phyloP scores from a whole-genome alignment of 2,329 filamentous ascomycete species.

The Curvularia hawaiiensis region DNA sequence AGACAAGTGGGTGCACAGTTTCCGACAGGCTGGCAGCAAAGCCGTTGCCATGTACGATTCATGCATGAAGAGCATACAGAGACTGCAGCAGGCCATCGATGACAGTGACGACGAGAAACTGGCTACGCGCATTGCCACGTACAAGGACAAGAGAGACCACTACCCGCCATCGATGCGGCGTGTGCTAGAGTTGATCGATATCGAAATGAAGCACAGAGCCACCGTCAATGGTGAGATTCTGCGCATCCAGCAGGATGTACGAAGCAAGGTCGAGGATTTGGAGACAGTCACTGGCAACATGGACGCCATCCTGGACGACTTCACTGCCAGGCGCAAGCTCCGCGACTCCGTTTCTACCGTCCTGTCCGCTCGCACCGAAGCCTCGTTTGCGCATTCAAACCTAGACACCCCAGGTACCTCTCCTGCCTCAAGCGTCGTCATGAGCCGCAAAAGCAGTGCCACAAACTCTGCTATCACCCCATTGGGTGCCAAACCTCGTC shows the following conservation, averaged over 20 bases:
- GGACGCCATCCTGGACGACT: slow-evolving; percentile 75
- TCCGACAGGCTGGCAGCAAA: slow-evolving; percentile 88
- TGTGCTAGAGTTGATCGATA: slow-evolving; percentile 90
- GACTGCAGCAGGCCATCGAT: slow-evolving; percentile 81
- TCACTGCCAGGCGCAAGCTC: slow-evolving; percentile 71
- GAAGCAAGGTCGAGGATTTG: slow-evolving; percentile 77
- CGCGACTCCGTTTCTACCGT: slow-evolving; percentile 94
- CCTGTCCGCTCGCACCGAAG: slow-evolving; percentile 72
- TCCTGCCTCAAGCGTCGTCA: slow-evolving; percentile 68
- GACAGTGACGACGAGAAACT: slow-evolving; percentile 69
- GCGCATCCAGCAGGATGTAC: slow-evolving; percentile 82
- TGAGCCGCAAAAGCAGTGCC: slow-evolving; percentile 58
- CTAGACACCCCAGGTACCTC: slow-evolving; percentile 66
- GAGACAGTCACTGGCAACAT: slow-evolving; percentile 79
- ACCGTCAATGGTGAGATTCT: slow-evolving; percentile 97
- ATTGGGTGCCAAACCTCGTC: slow-evolving; percentile 53
- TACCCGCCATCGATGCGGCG: slow-evolving; percentile 93
- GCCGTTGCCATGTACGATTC: slow-evolving; percentile 97
- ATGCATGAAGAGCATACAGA: slow-evolving; percentile 82
- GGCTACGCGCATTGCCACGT: slow-evolving; percentile 77
- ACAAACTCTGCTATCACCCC: slow-evolving; percentile 53
- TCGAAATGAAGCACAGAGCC: slow-evolving; percentile 91
- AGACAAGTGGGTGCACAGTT: slow-evolving; percentile 94
- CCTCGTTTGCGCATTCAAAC: slow-evolving; percentile 71
- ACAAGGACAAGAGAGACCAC: slow-evolving; percentile 92